Conservation (phyloP, 2,329 filamentous ascomycete genomes). For the Ceratocystis albifundus region DNA sequence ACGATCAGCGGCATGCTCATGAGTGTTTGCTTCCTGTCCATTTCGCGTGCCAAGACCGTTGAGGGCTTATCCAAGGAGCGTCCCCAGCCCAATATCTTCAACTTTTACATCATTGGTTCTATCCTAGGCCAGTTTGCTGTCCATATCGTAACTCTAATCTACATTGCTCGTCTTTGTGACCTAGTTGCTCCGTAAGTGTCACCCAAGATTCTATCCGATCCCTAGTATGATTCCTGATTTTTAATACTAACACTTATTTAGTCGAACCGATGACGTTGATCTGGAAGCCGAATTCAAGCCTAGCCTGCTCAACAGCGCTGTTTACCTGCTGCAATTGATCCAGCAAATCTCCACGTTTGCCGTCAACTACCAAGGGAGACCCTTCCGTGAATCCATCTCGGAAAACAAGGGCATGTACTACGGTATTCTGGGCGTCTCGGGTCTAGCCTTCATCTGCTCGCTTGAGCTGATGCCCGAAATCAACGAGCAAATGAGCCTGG, state of each 20-base stretch:
- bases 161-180: slow-evolving; percentile 83
- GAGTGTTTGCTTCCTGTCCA: slow-evolving; percentile 98
- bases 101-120: slow-evolving; percentile 95
- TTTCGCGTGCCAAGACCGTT: slow-evolving; percentile 92
- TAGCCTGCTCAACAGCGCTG: slow-evolving; percentile 87
- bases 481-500: slow-evolving; percentile 84
- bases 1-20: slow-evolving; percentile 99
- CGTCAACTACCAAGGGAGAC: slow-evolving; percentile 97
- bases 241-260: slow-evolving; percentile 29
- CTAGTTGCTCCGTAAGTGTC: slow-evolving; percentile 65
- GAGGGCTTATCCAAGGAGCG: slow-evolving; percentile 93
- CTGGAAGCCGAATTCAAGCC: slow-evolving; percentile 91
- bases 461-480: slow-evolving; percentile 93
- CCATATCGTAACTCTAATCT: slow-evolving; percentile 87
- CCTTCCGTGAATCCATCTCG: slow-evolving; percentile 88
- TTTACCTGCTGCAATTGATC: slow-evolving; percentile 94
- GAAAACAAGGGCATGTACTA: slow-evolving; percentile 99
- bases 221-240: no score
- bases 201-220: no score
- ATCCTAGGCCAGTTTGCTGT: slow-evolving; percentile 95
- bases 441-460: slow-evolving; percentile 83
- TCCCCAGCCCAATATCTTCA: slow-evolving; percentile 97
- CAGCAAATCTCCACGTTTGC: slow-evolving; percentile 98
- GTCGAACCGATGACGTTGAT: slow-evolving; percentile 54
- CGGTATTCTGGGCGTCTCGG: slow-evolving; percentile 81